Percentiles rank a stretch among this genome's conserved stretches.
These are phyloP conservation scores for Favolaschia claudopus DNA, from an alignment of 768 basidiomycete species.

Conservation along the genomic window DNA sequence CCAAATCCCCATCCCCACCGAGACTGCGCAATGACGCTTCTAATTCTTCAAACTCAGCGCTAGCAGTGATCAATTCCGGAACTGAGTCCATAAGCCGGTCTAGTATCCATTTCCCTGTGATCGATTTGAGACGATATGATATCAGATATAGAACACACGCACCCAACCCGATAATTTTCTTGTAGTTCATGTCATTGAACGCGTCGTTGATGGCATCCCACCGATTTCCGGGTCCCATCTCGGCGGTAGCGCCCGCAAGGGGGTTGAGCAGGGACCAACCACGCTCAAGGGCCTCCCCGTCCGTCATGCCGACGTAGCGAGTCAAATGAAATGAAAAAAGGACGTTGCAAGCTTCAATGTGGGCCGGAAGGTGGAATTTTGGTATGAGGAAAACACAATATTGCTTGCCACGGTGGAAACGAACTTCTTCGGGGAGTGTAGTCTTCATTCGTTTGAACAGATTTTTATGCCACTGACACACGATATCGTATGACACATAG, in stretches of 20 bases:
- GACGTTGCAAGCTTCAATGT: not conserved
- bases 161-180: not conserved
- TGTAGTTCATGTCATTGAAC: not conserved
- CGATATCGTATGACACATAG: constrained; percentile 37
- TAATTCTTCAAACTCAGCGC: constrained; percentile 1
- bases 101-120: not conserved
- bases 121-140: not conserved
- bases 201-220: not conserved
- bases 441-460: constrained; percentile 14
- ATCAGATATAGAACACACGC: not conserved
- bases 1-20: not conserved
- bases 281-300: not conserved
- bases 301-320: not conserved
- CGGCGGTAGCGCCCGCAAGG: not conserved
- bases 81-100: not conserved
- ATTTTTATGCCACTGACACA: constrained; percentile 35
- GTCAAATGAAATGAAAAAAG: not conserved
- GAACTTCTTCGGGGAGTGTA: not conserved
- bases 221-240: not conserved
- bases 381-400: not conserved
- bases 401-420: not conserved
- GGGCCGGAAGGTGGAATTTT: not conserved
- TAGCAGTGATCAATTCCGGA: not conserved
- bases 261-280: not conserved
- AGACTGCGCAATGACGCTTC: not conserved